These are phyloP conservation scores for Cubamyces sp. DNA, from an alignment of 768 basidiomycete species.

Conservation along the genomic window DNA sequence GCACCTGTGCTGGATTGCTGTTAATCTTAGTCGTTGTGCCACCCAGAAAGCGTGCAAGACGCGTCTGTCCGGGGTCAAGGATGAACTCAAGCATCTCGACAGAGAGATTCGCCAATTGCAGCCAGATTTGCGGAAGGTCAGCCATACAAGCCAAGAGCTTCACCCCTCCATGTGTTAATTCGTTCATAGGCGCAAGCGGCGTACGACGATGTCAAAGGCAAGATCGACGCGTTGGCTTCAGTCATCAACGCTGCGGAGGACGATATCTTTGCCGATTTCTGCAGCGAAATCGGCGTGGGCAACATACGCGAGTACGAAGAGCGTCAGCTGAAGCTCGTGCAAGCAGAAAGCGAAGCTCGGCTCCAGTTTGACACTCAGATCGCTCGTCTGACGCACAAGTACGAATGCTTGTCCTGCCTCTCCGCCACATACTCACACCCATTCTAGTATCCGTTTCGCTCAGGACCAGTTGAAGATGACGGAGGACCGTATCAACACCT, in stretches of 20 bases:
- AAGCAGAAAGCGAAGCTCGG: conserved; percentile 85
- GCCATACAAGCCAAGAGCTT: not conserved
- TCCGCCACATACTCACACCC: not conserved
- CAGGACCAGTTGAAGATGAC: conserved; percentile 69
- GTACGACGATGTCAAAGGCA: conserved; percentile 53
- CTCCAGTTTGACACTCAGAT: conserved; percentile 86
- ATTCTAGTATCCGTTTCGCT: conserved; percentile 78
- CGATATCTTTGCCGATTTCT: conserved; percentile 76
- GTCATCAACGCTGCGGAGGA: conserved; percentile 82
- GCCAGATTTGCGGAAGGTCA: conserved; percentile 76
- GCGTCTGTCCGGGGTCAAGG: conserved; percentile 76
- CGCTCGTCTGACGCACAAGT: conserved; percentile 86
- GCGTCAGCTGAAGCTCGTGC: conserved; percentile 83
- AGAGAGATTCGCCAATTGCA: conserved; percentile 65
- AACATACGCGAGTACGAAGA: conserved; percentile 95
- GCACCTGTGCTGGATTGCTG: not conserved
- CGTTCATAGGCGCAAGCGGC: conserved; percentile 53
- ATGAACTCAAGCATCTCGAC: conserved; percentile 83
- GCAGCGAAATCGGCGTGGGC: conserved; percentile 71
- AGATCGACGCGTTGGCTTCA: conserved; percentile 56
- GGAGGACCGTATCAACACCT: conserved; percentile 61
- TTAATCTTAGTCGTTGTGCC: not conserved
- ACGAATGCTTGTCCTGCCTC: conserved; percentile 33
- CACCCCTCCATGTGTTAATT: not conserved
- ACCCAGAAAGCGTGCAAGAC: conserved; percentile 73